phyloP scores from a whole-genome alignment of 371 early-diverging fungal genomes.

The Mucor velutinosus region DNA sequence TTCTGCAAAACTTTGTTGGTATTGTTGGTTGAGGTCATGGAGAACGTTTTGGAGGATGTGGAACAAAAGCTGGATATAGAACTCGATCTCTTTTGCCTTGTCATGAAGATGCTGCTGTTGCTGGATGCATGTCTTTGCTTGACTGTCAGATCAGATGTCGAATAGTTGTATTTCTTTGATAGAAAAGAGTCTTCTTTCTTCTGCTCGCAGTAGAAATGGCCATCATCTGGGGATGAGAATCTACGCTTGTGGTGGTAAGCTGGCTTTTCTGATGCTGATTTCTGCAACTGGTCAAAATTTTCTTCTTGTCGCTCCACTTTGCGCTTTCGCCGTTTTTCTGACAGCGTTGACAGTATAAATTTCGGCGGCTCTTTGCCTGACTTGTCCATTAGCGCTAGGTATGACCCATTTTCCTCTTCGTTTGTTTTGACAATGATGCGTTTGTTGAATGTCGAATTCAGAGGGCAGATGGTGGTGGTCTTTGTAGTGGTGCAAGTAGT shows the following conservation, averaged over 20 bases:
- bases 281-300: neutral
- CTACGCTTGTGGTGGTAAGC: neutral
- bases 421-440: slow-evolving; percentile 33
- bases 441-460: slow-evolving; percentile 19
- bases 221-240: slow-evolving; percentile 14
- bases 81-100: slow-evolving; percentile 6
- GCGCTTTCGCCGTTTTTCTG: slow-evolving; percentile 48
- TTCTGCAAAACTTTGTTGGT: neutral
- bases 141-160: neutral
- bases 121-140: neutral
- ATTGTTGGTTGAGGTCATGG: slow-evolving; percentile 1
- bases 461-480: slow-evolving; percentile 40
- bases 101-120: neutral
- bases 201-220: neutral
- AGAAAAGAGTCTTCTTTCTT: neutral
- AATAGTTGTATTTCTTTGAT: neutral
- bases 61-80: slow-evolving; percentile 10
- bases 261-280: neutral
- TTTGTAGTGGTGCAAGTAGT: slow-evolving; percentile 35
- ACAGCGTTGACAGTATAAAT: slow-evolving; percentile 50
- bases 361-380: neutral
- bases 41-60: neutral
- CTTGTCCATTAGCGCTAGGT: slow-evolving; percentile 30
- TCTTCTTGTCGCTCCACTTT: slow-evolving; percentile 37
- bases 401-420: slow-evolving; percentile 37